Evolutionary conservation across 192 early-diverging fungal genomes (phyloP).

Genomic region (Chytriomyces sp.): DNA sequence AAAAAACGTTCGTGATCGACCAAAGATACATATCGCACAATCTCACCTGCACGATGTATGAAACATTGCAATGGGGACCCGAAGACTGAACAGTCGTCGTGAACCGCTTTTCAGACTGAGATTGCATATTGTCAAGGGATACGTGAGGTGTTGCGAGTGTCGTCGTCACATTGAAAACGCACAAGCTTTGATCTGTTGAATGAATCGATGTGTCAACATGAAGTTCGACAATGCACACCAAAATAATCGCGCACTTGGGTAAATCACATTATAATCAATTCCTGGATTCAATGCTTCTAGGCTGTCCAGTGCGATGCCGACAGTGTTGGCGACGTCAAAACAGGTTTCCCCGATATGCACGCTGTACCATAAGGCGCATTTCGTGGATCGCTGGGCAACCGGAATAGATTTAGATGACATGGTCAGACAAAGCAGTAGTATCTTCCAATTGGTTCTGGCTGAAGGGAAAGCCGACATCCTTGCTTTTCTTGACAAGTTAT

Average conservation of each 20-base stretch:
- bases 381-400: too few relatives aligned
- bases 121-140: too few relatives aligned
- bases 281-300: background rate
- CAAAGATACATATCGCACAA: background rate
- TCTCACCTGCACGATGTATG: too few relatives aligned
- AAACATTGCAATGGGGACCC: background rate
- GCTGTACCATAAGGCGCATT: background rate
- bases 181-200: background rate
- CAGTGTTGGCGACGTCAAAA: background rate
- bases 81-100: background rate
- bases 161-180: background rate
- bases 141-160: background rate
- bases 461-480: too few relatives aligned
- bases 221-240: background rate
- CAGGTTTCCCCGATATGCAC: background rate
- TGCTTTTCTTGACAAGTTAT: too few relatives aligned
- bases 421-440: too few relatives aligned
- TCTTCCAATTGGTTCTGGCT: too few relatives aligned
- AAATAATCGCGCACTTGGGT: background rate
- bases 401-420: too few relatives aligned
- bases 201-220: background rate
- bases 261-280: background rate
- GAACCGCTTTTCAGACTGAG: background rate
- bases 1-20: background rate
- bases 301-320: background rate